Conservation (phyloP, 2,329 filamentous ascomycete species). For the Nothophaeocryptopus gaeumannii region DNA sequence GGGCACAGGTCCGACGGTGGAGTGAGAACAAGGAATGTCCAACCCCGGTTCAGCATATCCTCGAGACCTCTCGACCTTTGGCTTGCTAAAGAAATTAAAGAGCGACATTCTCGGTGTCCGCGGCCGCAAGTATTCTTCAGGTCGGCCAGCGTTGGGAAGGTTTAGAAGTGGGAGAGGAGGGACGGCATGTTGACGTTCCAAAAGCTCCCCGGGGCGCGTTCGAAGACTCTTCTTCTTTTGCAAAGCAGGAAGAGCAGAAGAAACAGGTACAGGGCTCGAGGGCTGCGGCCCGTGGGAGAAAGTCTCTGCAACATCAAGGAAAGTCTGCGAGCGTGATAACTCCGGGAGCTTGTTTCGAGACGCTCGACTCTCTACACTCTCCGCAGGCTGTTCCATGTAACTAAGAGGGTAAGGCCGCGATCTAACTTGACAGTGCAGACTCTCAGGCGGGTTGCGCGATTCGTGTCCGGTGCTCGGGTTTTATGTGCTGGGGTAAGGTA, state of each 20-base stretch:
- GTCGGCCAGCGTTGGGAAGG: background rate
- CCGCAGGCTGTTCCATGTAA: constrained; percentile 24
- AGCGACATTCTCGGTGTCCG: constrained; percentile 44
- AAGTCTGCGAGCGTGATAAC: constrained; percentile 19
- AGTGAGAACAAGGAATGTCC: constrained; percentile 8
- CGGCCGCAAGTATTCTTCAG: constrained; percentile 18
- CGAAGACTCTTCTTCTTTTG: constrained; percentile 22
- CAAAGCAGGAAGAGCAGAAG: constrained; percentile 9
- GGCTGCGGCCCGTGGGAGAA: constrained; percentile 5
- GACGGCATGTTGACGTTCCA: constrained; percentile 23
- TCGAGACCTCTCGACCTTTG: constrained; percentile 48
- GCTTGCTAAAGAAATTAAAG: constrained; percentile 50
- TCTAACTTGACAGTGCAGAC: constrained; percentile 23
- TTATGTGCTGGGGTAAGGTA: too few relatives aligned
- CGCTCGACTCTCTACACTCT: constrained; percentile 10
- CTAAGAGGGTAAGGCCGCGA: constrained; percentile 12
- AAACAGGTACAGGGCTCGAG: constrained; percentile 7
- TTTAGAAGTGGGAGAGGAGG: constrained; percentile 20
- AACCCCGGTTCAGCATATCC: constrained; percentile 47
- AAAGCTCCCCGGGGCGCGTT: constrained; percentile 15
- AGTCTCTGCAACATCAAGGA: constrained; percentile 11
- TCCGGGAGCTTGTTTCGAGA: constrained; percentile 17
- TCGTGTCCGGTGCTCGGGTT: constrained; percentile 9
- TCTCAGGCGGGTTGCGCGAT: constrained; percentile 18
- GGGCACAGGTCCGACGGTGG: too few relatives aligned